These are phyloP conservation scores for Colletotrichum graminicola DNA, from an alignment of 2,329 filamentous ascomycete species.

Conservation along the genomic window DNA sequence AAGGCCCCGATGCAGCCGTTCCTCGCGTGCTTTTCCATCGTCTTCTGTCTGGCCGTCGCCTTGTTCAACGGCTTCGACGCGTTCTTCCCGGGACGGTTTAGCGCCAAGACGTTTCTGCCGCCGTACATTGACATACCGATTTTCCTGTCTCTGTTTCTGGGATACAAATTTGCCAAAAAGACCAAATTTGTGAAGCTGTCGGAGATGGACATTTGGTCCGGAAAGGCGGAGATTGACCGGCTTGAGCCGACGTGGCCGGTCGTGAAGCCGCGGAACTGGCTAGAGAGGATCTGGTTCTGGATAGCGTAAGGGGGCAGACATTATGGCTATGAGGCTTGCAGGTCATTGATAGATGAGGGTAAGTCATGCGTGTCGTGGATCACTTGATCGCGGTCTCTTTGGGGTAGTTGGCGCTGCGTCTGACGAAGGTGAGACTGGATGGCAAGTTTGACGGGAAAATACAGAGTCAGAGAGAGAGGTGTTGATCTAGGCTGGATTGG, in stretches of 20 bases:
- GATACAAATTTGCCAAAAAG: slow-evolving; percentile 76
- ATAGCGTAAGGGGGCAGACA: slow-evolving; percentile 51
- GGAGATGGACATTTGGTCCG: slow-evolving; percentile 57
- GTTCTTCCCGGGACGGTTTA: slow-evolving; percentile 69
- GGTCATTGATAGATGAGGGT: neutral
- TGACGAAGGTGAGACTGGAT: neutral
- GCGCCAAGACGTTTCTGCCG: slow-evolving; percentile 70
- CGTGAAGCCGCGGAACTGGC: slow-evolving; percentile 52
- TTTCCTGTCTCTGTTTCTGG: slow-evolving; percentile 72
- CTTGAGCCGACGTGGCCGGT: slow-evolving; percentile 54
- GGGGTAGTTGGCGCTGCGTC: neutral
- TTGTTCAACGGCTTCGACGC: slow-evolving; percentile 80
- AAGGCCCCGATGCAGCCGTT: slow-evolving; percentile 76
- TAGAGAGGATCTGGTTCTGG: slow-evolving; percentile 57
- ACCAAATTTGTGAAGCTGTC: slow-evolving; percentile 60
- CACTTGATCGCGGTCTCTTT: neutral
- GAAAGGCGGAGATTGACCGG: slow-evolving; percentile 55
- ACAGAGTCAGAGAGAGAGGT: neutral
- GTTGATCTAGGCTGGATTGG: neutral
- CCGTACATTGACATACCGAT: slow-evolving; percentile 77
- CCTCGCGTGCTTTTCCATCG: slow-evolving; percentile 72
- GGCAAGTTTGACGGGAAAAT: neutral
- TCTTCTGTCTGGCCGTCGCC: slow-evolving; percentile 73
- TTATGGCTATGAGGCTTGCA: neutral
- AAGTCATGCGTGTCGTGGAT: neutral